Evolutionary conservation across 805 yeast genomes (phyloP), one percentile per base, ranked within the genome.

Genomic region (Wickerhamomyces pijperi): DNA sequence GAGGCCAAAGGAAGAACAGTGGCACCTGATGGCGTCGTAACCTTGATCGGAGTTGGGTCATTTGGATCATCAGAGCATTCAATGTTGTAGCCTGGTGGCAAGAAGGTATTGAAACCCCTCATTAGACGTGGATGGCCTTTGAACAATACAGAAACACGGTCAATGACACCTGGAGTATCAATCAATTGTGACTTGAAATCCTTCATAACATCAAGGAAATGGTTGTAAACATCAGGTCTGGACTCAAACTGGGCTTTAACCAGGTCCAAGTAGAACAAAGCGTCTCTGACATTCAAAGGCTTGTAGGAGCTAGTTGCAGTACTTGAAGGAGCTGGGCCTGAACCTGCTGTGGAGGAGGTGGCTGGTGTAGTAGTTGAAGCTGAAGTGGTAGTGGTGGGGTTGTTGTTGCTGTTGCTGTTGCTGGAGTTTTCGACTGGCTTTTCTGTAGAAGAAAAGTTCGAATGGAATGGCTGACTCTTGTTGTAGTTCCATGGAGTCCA

Each of bases 161-260:
- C 96, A 56, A 92, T 92, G 21, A 92, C 99, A 28, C 97, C 99
- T 0, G 97, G 98, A 0, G 99, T 92, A 59, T 92, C 97, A 51
- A 92, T 88, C 44, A 77, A 76, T 64, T 90, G 97, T 39, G 94
- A 81, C 66, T 94, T 94, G 67, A 92, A 94, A 57, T 94, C 99
- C 65, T 94, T 94, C 99, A 92, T 92, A 47, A 92, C 90, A 57
- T 92, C 99, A 54, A 92, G 70, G 54, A 94, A 92, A 59, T 84
- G 87, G 60, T 92, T 92, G 68, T 92, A 92, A 34, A 92, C 95
- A 52, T 88, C 97, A 0, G 97, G 94, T 62, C 90, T 94, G 47
- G 78, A 74, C 59, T 75, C 82, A 61, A 92, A 92, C 58, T 88
- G 97, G 36, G 81, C 73, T 61, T 92, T 92, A 38, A 92, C 98